Percentiles rank a stretch among this genome's conserved stretches.
Conservation (phyloP, 352 stramenopile genomes). For the Saprolegnia diclina region DNA sequence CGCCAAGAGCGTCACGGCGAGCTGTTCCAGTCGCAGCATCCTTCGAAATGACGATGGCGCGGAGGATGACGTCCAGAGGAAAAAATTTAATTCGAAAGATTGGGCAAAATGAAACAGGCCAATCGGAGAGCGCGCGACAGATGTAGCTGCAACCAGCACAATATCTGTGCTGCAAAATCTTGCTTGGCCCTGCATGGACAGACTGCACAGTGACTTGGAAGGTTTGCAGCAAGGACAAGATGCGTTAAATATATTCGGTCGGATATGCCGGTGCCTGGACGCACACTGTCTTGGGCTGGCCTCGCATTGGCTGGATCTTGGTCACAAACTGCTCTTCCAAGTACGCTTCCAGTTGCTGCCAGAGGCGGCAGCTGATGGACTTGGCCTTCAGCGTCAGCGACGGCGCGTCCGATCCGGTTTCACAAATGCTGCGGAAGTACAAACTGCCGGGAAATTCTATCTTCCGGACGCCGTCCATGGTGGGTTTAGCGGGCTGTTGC, state of each 20-base stretch:
- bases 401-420: conserved; percentile 25
- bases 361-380: conserved; percentile 25
- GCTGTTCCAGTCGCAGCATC: neutral
- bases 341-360: conserved; percentile 26
- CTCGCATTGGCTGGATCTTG: neutral
- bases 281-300: neutral
- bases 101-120: too few species aligned
- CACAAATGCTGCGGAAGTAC: conserved; percentile 27
- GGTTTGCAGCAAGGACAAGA: too few species aligned
- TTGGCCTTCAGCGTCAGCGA: conserved; percentile 26
- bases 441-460: conserved; percentile 10
- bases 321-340: conserved; percentile 14
- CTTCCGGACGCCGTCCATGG: neutral
- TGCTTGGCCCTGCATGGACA: too few species aligned
- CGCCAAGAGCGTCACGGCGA: neutral
- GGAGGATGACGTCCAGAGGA: too few species aligned
- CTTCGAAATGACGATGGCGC: neutral
- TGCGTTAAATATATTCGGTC: neutral
- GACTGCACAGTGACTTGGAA: too few species aligned
- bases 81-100: too few species aligned
- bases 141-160: too few species aligned
- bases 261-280: neutral
- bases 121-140: too few species aligned
- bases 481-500: neutral
- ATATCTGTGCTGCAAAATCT: too few species aligned